Percentiles rank a stretch among this genome's conserved stretches.
phyloP scores from a whole-genome alignment of 225 moss, liverwort and hornwort species.

The Physcomitrium patens region DNA sequence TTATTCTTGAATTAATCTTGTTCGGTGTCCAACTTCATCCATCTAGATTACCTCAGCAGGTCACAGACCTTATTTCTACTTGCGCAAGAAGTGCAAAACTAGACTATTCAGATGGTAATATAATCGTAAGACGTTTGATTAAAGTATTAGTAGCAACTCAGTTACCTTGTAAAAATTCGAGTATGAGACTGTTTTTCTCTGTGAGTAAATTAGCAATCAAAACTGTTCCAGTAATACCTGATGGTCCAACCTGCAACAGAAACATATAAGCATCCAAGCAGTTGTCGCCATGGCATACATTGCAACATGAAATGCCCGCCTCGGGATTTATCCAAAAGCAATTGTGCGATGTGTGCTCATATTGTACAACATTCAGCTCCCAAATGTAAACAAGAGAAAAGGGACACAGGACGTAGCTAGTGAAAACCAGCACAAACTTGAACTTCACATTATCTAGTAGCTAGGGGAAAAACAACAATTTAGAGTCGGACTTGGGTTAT shows the following conservation, averaged over 20 bases:
- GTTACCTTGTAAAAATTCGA: constrained; percentile 65
- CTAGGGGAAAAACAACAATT: too few relatives aligned
- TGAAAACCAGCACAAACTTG: too few relatives aligned
- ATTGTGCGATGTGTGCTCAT: not conserved
- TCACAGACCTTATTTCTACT: too few relatives aligned
- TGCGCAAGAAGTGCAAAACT: too few relatives aligned
- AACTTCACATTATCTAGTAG: too few relatives aligned
- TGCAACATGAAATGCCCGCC: not conserved
- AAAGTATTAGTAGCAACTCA: not conserved
- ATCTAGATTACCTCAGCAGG: not conserved
- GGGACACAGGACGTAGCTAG: too few relatives aligned
- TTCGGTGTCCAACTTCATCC: too few relatives aligned
- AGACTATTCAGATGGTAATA: not conserved
- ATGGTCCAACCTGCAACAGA: constrained; percentile 78
- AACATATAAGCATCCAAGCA: constrained; percentile 23
- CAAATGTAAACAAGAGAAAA: too few relatives aligned
- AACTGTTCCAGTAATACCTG: constrained; percentile 82
- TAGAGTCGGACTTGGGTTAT: too few relatives aligned
- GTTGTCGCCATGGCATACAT: not conserved
- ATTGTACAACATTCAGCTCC: too few relatives aligned
- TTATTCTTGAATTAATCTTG: too few relatives aligned
- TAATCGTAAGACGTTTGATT: not conserved
- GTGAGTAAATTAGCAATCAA: constrained; percentile 85
- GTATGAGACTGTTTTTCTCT: constrained; percentile 69
- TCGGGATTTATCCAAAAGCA: not conserved